Base-by-base conservation (phyloP, 805 yeast genomes). In the Candida caryicola region DNA sequence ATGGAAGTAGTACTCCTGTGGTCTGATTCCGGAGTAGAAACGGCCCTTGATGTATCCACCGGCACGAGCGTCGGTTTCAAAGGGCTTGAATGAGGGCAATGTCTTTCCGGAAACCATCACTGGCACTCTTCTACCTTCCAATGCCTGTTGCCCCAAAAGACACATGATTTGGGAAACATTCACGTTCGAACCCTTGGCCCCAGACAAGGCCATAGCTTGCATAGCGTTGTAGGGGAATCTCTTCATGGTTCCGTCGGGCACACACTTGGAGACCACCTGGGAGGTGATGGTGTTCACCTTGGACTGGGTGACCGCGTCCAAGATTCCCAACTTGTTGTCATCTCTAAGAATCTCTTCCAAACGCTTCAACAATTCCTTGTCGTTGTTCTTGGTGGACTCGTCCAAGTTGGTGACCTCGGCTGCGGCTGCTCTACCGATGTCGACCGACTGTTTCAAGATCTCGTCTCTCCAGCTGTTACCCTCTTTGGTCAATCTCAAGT, bases 91-190 rank as follows among this genome's bases (percentile, higher is more conserved):
- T 30, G 96, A 84, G 15, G 99, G 99, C 43, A 93, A 74, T 0
- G 98, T 85, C 67, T 93, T 93, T 62, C 99, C 99, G 50, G 95
- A 82, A 19, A 93, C 96, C 99, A 93, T 93, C 32, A 91, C 95
- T 13, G 99, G 99, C 16, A 93, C 99, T 75, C 99, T 84, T 66
- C 98, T 82, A 68, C 99, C 99, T 73, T 93, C 99, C 55, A 93
- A 76, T 31, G 98, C 98, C 71, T 93, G 99, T 69, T 93, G 99
- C 35, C 99, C 99, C 49, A 93, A 77, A 57, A 95, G 74, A 79
- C 99, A 93, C 99, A 95, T 95, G 69, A 93, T 95, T 72, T 93
- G 99, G 28, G 99, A 91, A 49, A 93, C 98, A 57, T 93, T 93
- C 50, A 93, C 99, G 53, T 86, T 87, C 18, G 99, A 93, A 59